Conservation (phyloP, 1,139 yeast species). For the Taphrina populina region DNA sequence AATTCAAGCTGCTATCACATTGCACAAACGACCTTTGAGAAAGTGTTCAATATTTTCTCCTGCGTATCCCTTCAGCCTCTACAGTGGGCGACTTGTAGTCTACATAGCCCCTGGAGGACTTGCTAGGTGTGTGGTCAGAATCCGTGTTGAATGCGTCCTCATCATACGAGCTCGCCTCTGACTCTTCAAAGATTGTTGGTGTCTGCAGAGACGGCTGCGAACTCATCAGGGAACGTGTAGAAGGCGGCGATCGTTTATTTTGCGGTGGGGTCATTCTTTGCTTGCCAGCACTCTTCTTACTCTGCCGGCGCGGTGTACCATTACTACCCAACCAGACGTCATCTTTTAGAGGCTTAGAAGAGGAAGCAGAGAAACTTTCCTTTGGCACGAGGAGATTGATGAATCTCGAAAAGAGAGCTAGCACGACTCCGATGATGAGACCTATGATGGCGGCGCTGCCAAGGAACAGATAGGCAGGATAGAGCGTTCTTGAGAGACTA, state of each 20-base stretch:
- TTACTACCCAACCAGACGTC: background rate
- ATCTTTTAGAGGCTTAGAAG: background rate
- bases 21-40: too few relatives aligned
- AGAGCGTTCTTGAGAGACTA: background rate
- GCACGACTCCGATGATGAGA: slow-evolving; percentile 1
- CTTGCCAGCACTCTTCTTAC: background rate
- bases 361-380: background rate
- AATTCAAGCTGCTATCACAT: too few relatives aligned
- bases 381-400: background rate
- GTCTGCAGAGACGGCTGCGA: slow-evolving; percentile 13
- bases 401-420: slow-evolving; percentile 4
- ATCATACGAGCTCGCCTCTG: slow-evolving; percentile 14
- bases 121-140: slow-evolving; percentile 6
- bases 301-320: background rate
- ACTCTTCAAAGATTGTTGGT: slow-evolving; percentile 20
- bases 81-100: slow-evolving; percentile 4
- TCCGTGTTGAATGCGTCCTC: slow-evolving; percentile 15
- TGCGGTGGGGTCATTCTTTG: background rate
- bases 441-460: slow-evolving; percentile 21
- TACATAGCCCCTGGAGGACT: background rate
- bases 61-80: background rate
- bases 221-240: slow-evolving; percentile 11
- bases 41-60: background rate
- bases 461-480: slow-evolving; percentile 21
- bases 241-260: slow-evolving; percentile 13